Percentiles rank a stretch among this genome's conserved stretches.
Conservation (phyloP, 805 yeast genomes). For the Saccharomyces eubayanus region DNA sequence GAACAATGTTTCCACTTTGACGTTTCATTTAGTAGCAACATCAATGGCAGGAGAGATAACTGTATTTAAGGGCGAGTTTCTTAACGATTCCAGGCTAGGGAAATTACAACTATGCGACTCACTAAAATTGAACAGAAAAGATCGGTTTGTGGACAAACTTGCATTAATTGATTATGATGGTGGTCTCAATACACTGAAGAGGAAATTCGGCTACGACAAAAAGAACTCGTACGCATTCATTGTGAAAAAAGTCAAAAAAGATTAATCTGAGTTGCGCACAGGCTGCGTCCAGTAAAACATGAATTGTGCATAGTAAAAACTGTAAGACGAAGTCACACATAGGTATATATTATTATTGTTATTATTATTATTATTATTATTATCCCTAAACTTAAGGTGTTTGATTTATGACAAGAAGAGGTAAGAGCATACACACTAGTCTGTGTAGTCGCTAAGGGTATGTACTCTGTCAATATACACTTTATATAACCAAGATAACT, state of each 20-base stretch:
- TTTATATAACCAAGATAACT: neutral
- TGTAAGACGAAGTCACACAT: neutral
- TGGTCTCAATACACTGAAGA: neutral
- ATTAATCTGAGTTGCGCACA: neutral
- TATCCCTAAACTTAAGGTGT: neutral
- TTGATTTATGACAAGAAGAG: neutral
- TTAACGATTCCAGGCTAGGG: slow-evolving; percentile 14
- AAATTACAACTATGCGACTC: slow-evolving; percentile 14
- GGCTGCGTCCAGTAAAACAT: neutral
- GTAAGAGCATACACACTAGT: neutral
- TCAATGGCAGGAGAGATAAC: slow-evolving; percentile 17
- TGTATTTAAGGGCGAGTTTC: slow-evolving; percentile 16
- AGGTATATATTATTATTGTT: neutral
- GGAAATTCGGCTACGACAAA: slow-evolving; percentile 1
- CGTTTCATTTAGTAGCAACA: slow-evolving; percentile 14
- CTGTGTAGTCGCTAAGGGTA: neutral
- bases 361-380: neutral
- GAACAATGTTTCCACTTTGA: slow-evolving; percentile 1
- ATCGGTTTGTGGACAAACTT: slow-evolving; percentile 17
- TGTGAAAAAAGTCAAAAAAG: neutral
- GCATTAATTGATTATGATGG: slow-evolving; percentile 11
- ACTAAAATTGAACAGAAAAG: slow-evolving; percentile 7
- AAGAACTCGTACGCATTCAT: neutral
- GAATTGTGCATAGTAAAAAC: neutral
- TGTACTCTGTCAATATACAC: neutral